Percentiles rank a stretch among this genome's conserved stretches.
These are phyloP conservation scores for Kwoniella newhampshirensis DNA, from an alignment of 768 basidiomycete species.

Conservation along the genomic window DNA sequence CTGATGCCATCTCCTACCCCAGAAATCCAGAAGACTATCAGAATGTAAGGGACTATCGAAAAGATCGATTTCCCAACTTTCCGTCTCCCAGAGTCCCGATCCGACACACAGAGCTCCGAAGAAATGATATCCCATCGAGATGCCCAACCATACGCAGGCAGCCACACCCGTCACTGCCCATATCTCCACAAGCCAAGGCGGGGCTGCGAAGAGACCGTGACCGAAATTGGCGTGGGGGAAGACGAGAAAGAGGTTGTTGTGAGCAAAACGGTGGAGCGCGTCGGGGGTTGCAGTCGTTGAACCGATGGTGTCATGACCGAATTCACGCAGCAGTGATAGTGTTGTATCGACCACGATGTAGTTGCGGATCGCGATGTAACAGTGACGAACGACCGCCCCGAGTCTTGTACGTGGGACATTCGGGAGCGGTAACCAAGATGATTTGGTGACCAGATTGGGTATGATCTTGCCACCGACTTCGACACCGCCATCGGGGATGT, in stretches of 20 bases:
- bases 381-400: constrained; percentile 29
- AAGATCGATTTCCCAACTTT: constrained; percentile 43
- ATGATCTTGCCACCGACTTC: constrained; percentile 2
- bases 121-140: constrained; percentile 29
- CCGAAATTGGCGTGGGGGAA: constrained; percentile 12
- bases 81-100: constrained; percentile 32
- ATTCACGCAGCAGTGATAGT: constrained; percentile 25
- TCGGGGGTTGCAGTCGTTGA: constrained; percentile 10
- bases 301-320: constrained; percentile 26
- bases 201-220: constrained; percentile 6
- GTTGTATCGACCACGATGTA: constrained; percentile 35
- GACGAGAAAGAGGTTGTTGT: constrained; percentile 19
- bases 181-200: constrained; percentile 18
- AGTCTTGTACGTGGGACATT: constrained; percentile 18
- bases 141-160: constrained; percentile 28
- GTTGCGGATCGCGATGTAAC: constrained; percentile 15
- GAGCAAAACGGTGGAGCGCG: constrained; percentile 29
- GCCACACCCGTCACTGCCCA: constrained; percentile 18
- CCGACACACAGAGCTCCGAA: constrained; percentile 27
- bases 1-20: constrained; percentile 53
- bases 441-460: constrained; percentile 4
- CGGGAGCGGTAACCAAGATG: constrained; percentile 24
- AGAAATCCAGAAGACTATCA: constrained; percentile 49
- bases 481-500: constrained; percentile 12
- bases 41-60: constrained; percentile 38